Evolutionary conservation across 1,139 yeast species (phyloP).

Genomic region (Zygotorulaspora mrakii): DNA sequence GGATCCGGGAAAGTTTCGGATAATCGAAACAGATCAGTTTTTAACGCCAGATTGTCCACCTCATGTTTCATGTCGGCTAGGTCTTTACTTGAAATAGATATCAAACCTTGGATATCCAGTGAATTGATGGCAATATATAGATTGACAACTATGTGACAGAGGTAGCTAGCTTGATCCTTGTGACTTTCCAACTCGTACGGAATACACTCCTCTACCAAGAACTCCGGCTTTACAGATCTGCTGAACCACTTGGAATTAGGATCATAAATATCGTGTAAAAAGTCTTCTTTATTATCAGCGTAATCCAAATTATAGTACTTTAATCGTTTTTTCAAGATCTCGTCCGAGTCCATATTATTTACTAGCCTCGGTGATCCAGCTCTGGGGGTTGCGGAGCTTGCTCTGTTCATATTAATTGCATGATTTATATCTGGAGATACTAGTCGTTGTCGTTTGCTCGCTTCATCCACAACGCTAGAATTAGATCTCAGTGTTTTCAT

Average conservation of each 20-base stretch:
- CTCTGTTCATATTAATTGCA: constrained; percentile 15
- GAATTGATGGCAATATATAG: constrained; percentile 75
- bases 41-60: constrained; percentile 50
- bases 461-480: constrained; percentile 25
- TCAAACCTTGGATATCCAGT: constrained; percentile 68
- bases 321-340: constrained; percentile 39
- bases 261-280: constrained; percentile 44
- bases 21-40: constrained; percentile 45
- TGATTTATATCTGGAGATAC: constrained; percentile 15
- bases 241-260: constrained; percentile 56
- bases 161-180: constrained; percentile 66
- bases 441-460: constrained; percentile 20
- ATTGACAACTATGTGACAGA: constrained; percentile 75
- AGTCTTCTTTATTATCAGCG: constrained; percentile 47
- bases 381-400: constrained; percentile 33
- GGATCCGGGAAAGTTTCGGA: constrained; percentile 31
- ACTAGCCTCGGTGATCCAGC: constrained; percentile 15
- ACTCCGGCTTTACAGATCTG: constrained; percentile 49
- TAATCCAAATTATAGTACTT: constrained; percentile 55
- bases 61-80: constrained; percentile 44
- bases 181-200: constrained; percentile 77
- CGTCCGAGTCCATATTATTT: constrained; percentile 25
- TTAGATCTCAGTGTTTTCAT: constrained; percentile 20
- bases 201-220: constrained; percentile 56
- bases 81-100: constrained; percentile 65